Percentiles rank a stretch among this genome's conserved stretches.
These are phyloP conservation scores for Articulospora tetracladia DNA, from an alignment of 495 filamentous ascomycete genomes.

Conservation along the genomic window DNA sequence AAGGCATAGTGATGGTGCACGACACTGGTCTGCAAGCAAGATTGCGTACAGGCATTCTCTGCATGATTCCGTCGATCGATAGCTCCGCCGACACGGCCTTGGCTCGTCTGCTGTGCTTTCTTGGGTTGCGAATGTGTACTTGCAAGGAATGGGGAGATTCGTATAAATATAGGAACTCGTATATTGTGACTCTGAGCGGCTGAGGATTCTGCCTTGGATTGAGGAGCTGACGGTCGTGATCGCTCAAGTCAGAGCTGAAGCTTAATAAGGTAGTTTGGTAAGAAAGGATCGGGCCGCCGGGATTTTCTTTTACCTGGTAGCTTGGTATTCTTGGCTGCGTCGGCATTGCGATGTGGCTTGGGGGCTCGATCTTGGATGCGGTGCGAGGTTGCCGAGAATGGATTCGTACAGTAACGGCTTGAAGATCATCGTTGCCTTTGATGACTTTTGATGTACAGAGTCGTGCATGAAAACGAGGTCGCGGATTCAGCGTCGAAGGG, in stretches of 20 bases:
- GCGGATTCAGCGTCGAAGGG: neutral
- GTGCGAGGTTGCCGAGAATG: neutral
- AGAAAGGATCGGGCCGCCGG: neutral
- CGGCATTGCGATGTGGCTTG: neutral
- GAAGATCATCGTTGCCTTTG: neutral
- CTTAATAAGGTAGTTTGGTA: neutral
- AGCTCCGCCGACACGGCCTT: neutral
- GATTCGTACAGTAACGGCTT: neutral
- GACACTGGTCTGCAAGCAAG: neutral
- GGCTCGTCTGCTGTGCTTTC: neutral
- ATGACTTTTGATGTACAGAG: neutral
- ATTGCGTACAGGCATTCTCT: neutral
- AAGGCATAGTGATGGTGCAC: neutral
- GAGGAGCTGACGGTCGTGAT: no score
- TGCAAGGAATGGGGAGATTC: no score
- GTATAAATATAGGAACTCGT: neutral
- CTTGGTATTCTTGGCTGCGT: neutral
- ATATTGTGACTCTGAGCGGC: no score
- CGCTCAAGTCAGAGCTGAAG: neutral
- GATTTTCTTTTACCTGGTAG: neutral
- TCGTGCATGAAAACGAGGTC: neutral
- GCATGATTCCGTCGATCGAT: neutral
- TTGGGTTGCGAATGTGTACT: neutral
- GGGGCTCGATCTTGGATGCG: neutral
- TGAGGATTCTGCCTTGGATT: no score